Evolutionary conservation across 2,329 filamentous ascomycete species (phyloP), one percentile per base, ranked within the genome.

Genomic region (Aspergillus novoparasiticus): DNA sequence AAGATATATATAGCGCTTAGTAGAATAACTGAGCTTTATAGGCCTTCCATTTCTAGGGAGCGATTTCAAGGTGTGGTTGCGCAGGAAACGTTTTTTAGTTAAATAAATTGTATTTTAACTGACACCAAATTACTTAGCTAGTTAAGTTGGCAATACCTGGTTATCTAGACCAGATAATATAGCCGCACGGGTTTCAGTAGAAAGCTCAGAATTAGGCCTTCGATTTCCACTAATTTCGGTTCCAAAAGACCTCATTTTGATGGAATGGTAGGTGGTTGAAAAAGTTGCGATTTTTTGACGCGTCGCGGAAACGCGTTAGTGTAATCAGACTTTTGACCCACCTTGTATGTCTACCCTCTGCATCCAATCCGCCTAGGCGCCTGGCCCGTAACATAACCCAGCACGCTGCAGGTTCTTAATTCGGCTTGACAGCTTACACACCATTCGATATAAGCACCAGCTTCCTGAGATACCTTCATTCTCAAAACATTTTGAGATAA

Each of bases 171-270:
- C 9, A 21, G n/a, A 36, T 36, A 58, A 23, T n/a, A 50, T 58
- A 43, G 57, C 57, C 10, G 48, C 48, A 6, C 48, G 48, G 10
- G n/a, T 5, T 6, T 62, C 36, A 28, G 1, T 12, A 3, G 4
- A 62, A 43, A 62, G 48, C 21, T 62, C 30, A 14, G 10, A 4
- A 19, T 39, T 36, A 14, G 10, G 21, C 36, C 36, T 58, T 58
- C 28, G 4, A 62, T 54, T 62, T 53, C 55, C 55, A 36, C 60
- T 62, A 23, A 55, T 62, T 62, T 62, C 46, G 19, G 46, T 58
- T n/a, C 36, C 34, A 30, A 62, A 58, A 19, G 48, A 12, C 14
- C 45, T 53, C 56, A 62, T 58, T 11, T 30, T 62, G 36, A 23
- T 59, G 45, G 56, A 26, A 41, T 58, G 1, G 34, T 39, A 34